These are phyloP conservation scores for Auricularia auricula-judae DNA, from an alignment of 768 basidiomycete species.

Conservation along the genomic window DNA sequence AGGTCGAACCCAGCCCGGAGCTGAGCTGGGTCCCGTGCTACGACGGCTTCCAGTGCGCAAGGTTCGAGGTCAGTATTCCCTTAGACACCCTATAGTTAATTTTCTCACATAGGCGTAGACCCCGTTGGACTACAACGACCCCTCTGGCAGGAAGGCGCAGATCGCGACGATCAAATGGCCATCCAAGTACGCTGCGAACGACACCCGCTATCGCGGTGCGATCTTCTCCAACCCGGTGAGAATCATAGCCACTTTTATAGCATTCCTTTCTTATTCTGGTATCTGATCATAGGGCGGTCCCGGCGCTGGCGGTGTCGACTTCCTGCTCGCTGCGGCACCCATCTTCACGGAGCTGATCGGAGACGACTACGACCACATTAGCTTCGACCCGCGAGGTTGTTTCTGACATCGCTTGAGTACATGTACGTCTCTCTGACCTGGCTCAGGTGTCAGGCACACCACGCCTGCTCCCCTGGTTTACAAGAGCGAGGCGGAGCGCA, in stretches of 20 bases:
- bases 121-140: slow-evolving; percentile 33
- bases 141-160: slow-evolving; percentile 23
- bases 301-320: slow-evolving; percentile 31
- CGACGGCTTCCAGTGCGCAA: slow-evolving; percentile 19
- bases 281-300: slow-evolving; percentile 25
- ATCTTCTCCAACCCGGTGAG: slow-evolving; percentile 30
- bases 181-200: slow-evolving; percentile 17
- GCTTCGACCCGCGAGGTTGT: slow-evolving; percentile 36
- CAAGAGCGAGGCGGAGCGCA: neutral
- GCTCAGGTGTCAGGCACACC: neutral
- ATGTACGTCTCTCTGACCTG: neutral
- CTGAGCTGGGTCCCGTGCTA: slow-evolving; percentile 20
- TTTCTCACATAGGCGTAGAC: slow-evolving; percentile 20
- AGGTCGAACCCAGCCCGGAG: slow-evolving; percentile 13
- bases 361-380: slow-evolving; percentile 33
- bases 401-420: neutral
- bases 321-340: slow-evolving; percentile 15
- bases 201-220: slow-evolving; percentile 31
- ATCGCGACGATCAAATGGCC: slow-evolving; percentile 34
- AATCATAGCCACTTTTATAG: neutral
- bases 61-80: slow-evolving; percentile 16
- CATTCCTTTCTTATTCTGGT: neutral
- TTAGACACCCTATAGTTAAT: too few species aligned
- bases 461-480: neutral
- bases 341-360: slow-evolving; percentile 24